Conservation (phyloP, 1,284 basidiomycete genomes). For the Melampsora occidentalis region DNA sequence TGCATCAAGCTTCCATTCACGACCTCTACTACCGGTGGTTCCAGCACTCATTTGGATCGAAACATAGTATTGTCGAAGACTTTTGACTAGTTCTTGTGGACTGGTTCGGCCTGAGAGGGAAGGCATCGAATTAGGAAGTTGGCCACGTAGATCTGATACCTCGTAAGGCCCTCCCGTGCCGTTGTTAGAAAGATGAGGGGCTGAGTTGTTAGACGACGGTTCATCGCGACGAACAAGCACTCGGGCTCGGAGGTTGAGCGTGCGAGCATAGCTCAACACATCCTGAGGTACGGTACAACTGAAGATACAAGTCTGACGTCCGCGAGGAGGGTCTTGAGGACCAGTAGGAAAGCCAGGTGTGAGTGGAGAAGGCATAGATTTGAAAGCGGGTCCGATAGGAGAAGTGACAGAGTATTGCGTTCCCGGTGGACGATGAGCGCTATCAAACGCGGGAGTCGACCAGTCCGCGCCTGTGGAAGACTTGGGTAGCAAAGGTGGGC, state of each 20-base stretch:
- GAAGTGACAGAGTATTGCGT: background rate
- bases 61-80: no score
- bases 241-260: conserved; percentile 24
- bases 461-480: conserved; percentile 49
- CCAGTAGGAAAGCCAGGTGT: background rate
- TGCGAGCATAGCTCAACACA: conserved; percentile 69
- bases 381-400: background rate
- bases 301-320: conserved; percentile 88
- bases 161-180: no score
- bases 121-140: no score
- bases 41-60: no score
- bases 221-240: conserved; percentile 35
- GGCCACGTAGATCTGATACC: no score
- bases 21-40: background rate
- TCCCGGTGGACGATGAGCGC: no score
- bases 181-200: no score
- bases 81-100: no score
- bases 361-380: background rate
- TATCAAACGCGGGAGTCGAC: background rate
- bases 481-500: conserved; percentile 61
- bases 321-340: background rate
- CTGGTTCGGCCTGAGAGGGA: no score
- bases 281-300: conserved; percentile 92
- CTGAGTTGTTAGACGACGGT: background rate
- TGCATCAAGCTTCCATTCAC: conserved; percentile 9